Conservation (phyloP, 2,329 filamentous ascomycete species). For the Ilyonectria destructans region DNA sequence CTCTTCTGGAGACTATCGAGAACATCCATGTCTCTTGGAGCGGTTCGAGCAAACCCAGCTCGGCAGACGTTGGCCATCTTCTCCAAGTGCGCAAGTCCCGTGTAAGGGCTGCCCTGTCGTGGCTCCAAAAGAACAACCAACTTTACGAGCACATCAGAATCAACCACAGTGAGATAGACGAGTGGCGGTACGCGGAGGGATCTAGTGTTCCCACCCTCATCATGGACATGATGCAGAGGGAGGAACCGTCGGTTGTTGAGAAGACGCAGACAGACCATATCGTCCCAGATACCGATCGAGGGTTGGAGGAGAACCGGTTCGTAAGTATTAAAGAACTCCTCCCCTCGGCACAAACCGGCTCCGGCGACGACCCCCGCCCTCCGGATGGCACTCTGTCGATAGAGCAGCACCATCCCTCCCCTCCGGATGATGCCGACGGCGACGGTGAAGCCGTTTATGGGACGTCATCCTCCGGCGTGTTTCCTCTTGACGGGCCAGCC, state of each 20-base stretch:
- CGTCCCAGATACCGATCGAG: constrained; percentile 21
- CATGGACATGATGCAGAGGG: constrained; percentile 8
- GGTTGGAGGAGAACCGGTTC: constrained; percentile 5
- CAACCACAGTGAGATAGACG: constrained; percentile 3
- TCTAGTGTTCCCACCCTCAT: neutral
- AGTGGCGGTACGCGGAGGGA: constrained; percentile 10
- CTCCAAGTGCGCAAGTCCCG: constrained; percentile 17
- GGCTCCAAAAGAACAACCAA: constrained; percentile 13
- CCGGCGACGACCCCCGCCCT: too few relatives aligned
- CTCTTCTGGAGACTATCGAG: neutral
- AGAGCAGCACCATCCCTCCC: too few relatives aligned
- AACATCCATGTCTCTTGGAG: constrained; percentile 28
- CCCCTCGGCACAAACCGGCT: neutral
- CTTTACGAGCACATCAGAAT: constrained; percentile 11
- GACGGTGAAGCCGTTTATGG: too few relatives aligned
- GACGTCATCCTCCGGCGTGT: too few relatives aligned
- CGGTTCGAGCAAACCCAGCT: neutral
- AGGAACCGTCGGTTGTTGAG: neutral
- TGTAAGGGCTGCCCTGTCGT: neutral
- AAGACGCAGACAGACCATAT: constrained; percentile 19
- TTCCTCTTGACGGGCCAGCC: too few relatives aligned
- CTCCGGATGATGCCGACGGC: neutral
- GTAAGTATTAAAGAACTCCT: constrained; percentile 14
- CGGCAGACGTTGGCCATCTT: constrained; percentile 2
- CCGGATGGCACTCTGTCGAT: too few relatives aligned